Base-by-base conservation (phyloP, 371 early-diverging fungal genomes). In the Choanephora cucurbitarum region DNA sequence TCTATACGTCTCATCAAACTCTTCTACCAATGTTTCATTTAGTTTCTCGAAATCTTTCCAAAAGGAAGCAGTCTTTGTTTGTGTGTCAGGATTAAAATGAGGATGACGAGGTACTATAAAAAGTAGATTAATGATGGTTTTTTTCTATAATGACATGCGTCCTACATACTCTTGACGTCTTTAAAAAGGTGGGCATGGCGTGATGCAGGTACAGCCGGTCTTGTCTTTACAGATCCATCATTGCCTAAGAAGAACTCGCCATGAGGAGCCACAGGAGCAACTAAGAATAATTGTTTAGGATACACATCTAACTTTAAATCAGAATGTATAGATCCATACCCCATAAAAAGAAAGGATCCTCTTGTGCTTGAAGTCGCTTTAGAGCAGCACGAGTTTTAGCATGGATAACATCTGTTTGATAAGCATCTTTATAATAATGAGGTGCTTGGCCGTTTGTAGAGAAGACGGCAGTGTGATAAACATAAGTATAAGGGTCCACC, bases 381-480 rank as follows among this genome's bases (percentile, higher is more conserved):
- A 85, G 44, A 19, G 77, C 75, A 5, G 67, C 68, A 23, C 71
- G 57, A 0, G 84, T 70, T 57, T 88, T 88, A 22, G 82, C 74
- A 21, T 80, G 75, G 34, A 87, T 77, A 21, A 86, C 66, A 55
- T 87, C 88, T 0, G 84, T 82, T 57, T 87, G 86, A 52, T 86
- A 85, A 3, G 56, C 62, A 19, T 82, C 75, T 1, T 66, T 58
- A 49, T 80, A 78, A 15, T 53, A 61, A 24, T 80, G 78, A 24
- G 82, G 74, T 1, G 75, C 60, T 21, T 80, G 70, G n/a, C 85
- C 78, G 56, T 88, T 79, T 5, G 55, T 67, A 0, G 85, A 71
- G 57, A 88, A 88, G 11, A 84, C 75, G 3, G 88, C 80, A 0
- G 64, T 70, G 44, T 80, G 69, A 48, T 81, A 86, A 2, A 81